Evolutionary conservation across 2,329 filamentous ascomycete species (phyloP).

Genomic region (Penicillium vulpinum): DNA sequence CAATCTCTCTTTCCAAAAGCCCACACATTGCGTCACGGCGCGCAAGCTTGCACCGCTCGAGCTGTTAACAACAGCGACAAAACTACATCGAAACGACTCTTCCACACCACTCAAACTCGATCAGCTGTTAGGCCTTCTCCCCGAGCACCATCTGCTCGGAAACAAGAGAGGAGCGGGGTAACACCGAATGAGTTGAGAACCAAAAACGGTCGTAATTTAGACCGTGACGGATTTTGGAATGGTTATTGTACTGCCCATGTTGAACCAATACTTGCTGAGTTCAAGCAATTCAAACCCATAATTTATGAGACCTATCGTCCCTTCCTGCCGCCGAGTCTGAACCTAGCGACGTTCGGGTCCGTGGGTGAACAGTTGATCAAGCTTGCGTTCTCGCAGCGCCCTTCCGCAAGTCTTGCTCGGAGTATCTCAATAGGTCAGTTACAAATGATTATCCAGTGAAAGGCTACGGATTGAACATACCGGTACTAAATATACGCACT

Average conservation of each 20-base stretch:
- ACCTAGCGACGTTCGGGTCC: constrained; percentile 16
- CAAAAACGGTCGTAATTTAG: too few relatives aligned
- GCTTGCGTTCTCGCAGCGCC: constrained; percentile 3
- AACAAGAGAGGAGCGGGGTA: neutral
- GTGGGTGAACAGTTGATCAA: constrained; percentile 17
- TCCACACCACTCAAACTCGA: constrained; percentile 13
- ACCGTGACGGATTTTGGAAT: constrained; percentile 1
- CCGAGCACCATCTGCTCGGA: neutral
- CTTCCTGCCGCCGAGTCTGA: constrained; percentile 11
- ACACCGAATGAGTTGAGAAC: too few relatives aligned
- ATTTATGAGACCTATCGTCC: constrained; percentile 6
- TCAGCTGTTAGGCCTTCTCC: neutral
- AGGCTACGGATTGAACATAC: neutral
- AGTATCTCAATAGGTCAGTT: constrained; percentile 22
- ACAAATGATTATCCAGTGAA: neutral
- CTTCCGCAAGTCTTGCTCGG: constrained; percentile 14
- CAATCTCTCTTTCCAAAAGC: constrained; percentile 1
- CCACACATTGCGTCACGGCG: neutral
- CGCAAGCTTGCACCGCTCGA: constrained; percentile 1
- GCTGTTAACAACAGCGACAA: neutral
- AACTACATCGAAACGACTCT: constrained; percentile 1
- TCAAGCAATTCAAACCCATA: neutral
- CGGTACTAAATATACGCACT: neutral
- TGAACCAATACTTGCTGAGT: neutral
- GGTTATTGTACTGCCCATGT: neutral